Conservation (phyloP, 1,139 yeast genomes). For the Fermentozyma sake region DNA sequence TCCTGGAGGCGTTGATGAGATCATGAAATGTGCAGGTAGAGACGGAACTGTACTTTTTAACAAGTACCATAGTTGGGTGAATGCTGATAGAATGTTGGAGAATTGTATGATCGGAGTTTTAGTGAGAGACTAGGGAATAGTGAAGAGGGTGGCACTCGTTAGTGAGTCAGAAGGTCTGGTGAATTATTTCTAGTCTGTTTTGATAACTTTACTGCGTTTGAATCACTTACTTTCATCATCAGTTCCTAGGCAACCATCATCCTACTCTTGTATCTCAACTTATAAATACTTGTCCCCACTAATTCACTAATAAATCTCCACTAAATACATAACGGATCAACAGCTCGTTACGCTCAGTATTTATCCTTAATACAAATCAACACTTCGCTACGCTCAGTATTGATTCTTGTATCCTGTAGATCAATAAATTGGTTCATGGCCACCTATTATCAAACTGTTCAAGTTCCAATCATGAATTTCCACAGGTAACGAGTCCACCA, state of each 20-base stretch:
- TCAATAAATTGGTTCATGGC: constrained; percentile 7
- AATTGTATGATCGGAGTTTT: constrained; percentile 69
- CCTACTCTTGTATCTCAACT: no score
- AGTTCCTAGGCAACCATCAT: no score
- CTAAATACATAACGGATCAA: no score
- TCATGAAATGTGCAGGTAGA: constrained; percentile 76
- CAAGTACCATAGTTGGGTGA: constrained; percentile 86
- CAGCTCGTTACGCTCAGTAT: no score
- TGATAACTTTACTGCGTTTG: not conserved
- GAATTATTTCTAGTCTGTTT: not conserved
- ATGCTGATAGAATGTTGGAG: constrained; percentile 75
- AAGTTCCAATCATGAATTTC: constrained; percentile 70
- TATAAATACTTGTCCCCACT: no score
- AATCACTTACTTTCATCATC: no score
- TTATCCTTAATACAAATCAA: no score
- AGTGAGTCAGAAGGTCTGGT: no score
- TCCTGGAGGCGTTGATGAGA: constrained; percentile 86
- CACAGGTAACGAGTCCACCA: constrained; percentile 54
- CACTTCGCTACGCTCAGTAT: no score
- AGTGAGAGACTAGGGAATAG: not conserved
- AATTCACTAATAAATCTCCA: no score
- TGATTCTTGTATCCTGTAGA: no score
- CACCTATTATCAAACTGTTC: constrained; percentile 53
- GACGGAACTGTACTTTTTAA: constrained; percentile 82
- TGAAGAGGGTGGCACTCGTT: no score